These are phyloP conservation scores for Cladophialophora bantiana DNA, from an alignment of 2,329 filamentous ascomycete species.

Conservation along the genomic window DNA sequence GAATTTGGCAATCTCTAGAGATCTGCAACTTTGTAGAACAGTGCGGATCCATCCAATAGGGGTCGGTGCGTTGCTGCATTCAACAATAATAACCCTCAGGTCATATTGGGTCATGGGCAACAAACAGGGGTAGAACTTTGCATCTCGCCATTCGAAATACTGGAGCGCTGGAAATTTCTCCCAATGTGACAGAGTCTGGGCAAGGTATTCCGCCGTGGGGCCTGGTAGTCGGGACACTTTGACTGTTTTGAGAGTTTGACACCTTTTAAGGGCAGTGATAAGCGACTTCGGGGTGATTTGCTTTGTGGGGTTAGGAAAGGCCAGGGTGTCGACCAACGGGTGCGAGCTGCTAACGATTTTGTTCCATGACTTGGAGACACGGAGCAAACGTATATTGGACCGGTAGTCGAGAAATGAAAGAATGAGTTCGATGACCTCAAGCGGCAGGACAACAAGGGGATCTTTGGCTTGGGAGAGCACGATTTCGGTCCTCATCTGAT, in stretches of 20 bases:
- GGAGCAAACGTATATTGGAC: constrained; percentile 57
- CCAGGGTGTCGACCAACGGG: constrained; percentile 60
- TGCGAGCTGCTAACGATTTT: constrained; percentile 56
- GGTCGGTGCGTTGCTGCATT: background rate
- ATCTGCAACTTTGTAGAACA: constrained; percentile 18
- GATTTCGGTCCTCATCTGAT: constrained; percentile 51
- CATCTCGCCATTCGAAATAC: constrained; percentile 18
- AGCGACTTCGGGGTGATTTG: constrained; percentile 48
- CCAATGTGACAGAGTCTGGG: background rate
- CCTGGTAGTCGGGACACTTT: constrained; percentile 35
- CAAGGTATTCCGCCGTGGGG: background rate
- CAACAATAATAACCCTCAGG: constrained; percentile 22
- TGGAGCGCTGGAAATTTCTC: constrained; percentile 16
- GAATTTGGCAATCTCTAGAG: constrained; percentile 21
- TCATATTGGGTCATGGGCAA: constrained; percentile 21
- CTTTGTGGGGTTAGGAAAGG: constrained; percentile 56
- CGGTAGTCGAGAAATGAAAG: constrained; percentile 61
- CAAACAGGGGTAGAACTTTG: background rate
- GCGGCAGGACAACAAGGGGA: constrained; percentile 61
- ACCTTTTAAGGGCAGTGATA: constrained; percentile 47
- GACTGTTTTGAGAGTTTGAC: constrained; percentile 45
- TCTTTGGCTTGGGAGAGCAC: constrained; percentile 47
- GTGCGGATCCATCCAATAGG: background rate
- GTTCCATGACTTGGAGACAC: constrained; percentile 64
- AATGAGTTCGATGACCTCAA: constrained; percentile 61